A percentile compares a stretch with the other conserved stretches of the same genome.
phyloP scores from a whole-genome alignment of 2,329 filamentous ascomycete species.

The Talaromyces sp. region DNA sequence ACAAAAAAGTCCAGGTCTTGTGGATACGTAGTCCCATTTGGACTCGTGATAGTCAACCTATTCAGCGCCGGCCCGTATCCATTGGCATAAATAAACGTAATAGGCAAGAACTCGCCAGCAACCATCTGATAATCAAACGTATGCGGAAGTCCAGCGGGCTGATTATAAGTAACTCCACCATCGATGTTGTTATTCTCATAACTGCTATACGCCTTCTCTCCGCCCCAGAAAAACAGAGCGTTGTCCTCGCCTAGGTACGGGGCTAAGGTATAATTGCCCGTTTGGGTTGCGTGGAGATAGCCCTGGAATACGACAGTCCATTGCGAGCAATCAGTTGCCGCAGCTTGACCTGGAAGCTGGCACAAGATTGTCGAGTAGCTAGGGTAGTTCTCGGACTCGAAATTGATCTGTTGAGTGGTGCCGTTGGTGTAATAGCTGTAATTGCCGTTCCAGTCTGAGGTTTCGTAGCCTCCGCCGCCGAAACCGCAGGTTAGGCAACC shows the following conservation, averaged over 20 bases:
- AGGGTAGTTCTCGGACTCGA: slow-evolving; percentile 11
- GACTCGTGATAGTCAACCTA: slow-evolving; percentile 4
- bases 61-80: slow-evolving; percentile 9
- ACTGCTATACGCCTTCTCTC: background rate
- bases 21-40: slow-evolving; percentile 3
- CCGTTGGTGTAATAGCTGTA: slow-evolving; percentile 13
- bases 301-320: slow-evolving; percentile 12
- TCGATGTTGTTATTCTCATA: slow-evolving; percentile 8
- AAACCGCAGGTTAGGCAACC: slow-evolving; percentile 5
- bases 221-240: slow-evolving; percentile 7
- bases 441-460: slow-evolving; percentile 9
- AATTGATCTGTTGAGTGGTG: slow-evolving; percentile 11
- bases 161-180: slow-evolving; percentile 1
- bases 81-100: slow-evolving; percentile 9
- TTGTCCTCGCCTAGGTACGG: background rate
- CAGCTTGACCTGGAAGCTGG: background rate
- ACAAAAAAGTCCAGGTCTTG: slow-evolving; percentile 4
- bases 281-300: slow-evolving; percentile 6
- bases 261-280: slow-evolving; percentile 5
- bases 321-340: slow-evolving; percentile 7
- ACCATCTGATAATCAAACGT: slow-evolving; percentile 1
- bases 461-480: slow-evolving; percentile 8
- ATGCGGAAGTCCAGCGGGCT: slow-evolving; percentile 1
- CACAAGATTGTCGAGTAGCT: slow-evolving; percentile 3
- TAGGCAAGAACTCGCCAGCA: slow-evolving; percentile 4